phyloP scores from a whole-genome alignment of 345 rosid species.

The Hibiscus mutabilis region DNA sequence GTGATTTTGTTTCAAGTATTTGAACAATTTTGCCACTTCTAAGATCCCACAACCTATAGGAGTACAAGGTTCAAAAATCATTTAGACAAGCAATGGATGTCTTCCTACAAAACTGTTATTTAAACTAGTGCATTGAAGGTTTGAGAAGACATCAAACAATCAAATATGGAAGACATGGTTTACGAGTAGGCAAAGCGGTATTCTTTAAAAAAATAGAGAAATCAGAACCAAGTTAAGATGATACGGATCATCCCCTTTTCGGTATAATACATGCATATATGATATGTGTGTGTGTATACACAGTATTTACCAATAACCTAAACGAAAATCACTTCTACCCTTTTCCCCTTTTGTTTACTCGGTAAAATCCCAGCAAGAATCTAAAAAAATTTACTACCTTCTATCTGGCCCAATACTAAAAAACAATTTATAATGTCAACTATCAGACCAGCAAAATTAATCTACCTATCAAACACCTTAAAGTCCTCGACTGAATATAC shows the following conservation, averaged over 20 bases:
- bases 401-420: no score
- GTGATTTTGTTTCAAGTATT: slow-evolving; percentile 73
- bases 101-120: background rate
- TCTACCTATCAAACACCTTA: background rate
- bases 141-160: background rate
- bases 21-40: slow-evolving; percentile 79
- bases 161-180: background rate
- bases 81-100: background rate
- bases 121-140: background rate
- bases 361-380: no score
- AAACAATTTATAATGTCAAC: no score
- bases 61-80: background rate
- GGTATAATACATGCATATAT: background rate
- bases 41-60: slow-evolving; percentile 74
- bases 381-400: no score
- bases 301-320: background rate
- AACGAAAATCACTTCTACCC: background rate
- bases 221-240: no score
- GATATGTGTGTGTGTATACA: no score
- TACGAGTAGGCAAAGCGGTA: no score
- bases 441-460: no score
- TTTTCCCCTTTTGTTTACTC: no score
- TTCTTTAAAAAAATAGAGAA: no score
- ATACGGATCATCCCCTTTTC: background rate
- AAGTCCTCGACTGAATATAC: background rate